phyloP scores from a whole-genome alignment of 495 filamentous ascomycete genomes.

The Hypoxylon trugodes region DNA sequence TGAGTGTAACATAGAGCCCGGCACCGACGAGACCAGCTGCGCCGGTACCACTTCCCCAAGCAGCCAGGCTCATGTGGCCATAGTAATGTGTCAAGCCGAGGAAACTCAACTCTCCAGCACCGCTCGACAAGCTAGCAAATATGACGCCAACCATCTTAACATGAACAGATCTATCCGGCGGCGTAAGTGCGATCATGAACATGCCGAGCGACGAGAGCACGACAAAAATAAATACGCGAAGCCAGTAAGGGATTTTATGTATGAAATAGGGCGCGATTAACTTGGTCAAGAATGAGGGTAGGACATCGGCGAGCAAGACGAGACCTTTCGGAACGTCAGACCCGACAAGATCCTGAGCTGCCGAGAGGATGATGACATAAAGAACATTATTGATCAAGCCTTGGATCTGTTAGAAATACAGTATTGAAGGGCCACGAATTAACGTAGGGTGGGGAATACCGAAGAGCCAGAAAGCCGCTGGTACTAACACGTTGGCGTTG shows the following conservation, averaged over 20 bases:
- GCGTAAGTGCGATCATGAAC: slow-evolving; percentile 85
- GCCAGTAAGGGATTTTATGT: slow-evolving; percentile 79
- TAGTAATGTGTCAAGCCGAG: slow-evolving; percentile 93
- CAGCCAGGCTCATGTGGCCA: slow-evolving; percentile 85
- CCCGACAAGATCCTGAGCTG: slow-evolving; percentile 95
- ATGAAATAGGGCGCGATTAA: slow-evolving; percentile 93
- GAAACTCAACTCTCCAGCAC: slow-evolving; percentile 88
- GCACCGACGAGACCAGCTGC: slow-evolving; percentile 88
- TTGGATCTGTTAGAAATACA: slow-evolving; percentile 46
- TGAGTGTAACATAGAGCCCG: slow-evolving; percentile 84
- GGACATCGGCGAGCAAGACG: slow-evolving; percentile 91
- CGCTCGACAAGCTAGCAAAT: slow-evolving; percentile 84
- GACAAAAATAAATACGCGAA: slow-evolving; percentile 77
- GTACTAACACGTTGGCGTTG: slow-evolving; percentile 75
- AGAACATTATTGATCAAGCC: slow-evolving; percentile 97
- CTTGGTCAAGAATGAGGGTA: slow-evolving; percentile 89
- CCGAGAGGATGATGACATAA: slow-evolving; percentile 95
- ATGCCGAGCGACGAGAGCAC: slow-evolving; percentile 79
- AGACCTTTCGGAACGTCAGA: slow-evolving; percentile 83
- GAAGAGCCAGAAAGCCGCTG: slow-evolving; percentile 90
- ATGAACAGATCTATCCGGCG: slow-evolving; percentile 67
- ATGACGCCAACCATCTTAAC: slow-evolving; percentile 83
- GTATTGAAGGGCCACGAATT: background rate
- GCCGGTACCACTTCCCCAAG: slow-evolving; percentile 93
- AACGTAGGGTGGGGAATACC: slow-evolving; percentile 59